phyloP scores from a whole-genome alignment of 2,329 filamentous ascomycete species.

The Dendryphion nanum region DNA sequence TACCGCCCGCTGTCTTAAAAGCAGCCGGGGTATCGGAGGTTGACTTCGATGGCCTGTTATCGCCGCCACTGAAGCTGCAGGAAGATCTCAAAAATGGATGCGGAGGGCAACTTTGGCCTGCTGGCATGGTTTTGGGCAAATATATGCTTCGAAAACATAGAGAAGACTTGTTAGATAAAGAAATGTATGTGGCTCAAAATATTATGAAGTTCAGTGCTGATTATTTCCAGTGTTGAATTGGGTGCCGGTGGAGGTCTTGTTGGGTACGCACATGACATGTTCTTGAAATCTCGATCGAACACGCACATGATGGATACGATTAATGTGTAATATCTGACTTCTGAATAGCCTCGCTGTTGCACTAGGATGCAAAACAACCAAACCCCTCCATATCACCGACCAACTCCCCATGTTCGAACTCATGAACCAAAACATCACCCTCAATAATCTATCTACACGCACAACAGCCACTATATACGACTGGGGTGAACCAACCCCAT shows the following conservation, averaged over 20 bases:
- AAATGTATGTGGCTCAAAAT: conserved; percentile 65
- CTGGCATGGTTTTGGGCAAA: conserved; percentile 74
- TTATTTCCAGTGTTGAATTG: conserved; percentile 69
- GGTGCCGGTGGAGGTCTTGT: conserved; percentile 90
- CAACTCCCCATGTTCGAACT: conserved; percentile 80
- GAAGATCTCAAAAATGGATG: conserved; percentile 87
- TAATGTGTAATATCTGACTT: too few relatives aligned
- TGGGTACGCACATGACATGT: conserved; percentile 46
- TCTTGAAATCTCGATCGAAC: too few relatives aligned
- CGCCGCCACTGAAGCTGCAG: conserved; percentile 68
- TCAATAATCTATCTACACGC: conserved; percentile 67
- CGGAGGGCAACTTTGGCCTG: conserved; percentile 87
- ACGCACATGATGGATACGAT: too few relatives aligned
- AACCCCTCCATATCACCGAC: conserved; percentile 78
- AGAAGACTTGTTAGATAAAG: conserved; percentile 61
- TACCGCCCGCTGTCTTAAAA: conserved; percentile 54
- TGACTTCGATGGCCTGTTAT: conserved; percentile 72
- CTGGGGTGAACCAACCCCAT: conserved; percentile 59
- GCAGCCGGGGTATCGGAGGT: conserved; percentile 51
- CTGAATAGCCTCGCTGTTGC: conserved; percentile 59
- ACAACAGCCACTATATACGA: conserved; percentile 73
- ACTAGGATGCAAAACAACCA: conserved; percentile 52
- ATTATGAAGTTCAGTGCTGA: conserved; percentile 10
- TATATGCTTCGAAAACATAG: conserved; percentile 78
- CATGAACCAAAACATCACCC: conserved; percentile 81